These are phyloP conservation scores for Coniochaeta ligniaria DNA, from an alignment of 2,329 filamentous ascomycete species.

Conservation along the genomic window DNA sequence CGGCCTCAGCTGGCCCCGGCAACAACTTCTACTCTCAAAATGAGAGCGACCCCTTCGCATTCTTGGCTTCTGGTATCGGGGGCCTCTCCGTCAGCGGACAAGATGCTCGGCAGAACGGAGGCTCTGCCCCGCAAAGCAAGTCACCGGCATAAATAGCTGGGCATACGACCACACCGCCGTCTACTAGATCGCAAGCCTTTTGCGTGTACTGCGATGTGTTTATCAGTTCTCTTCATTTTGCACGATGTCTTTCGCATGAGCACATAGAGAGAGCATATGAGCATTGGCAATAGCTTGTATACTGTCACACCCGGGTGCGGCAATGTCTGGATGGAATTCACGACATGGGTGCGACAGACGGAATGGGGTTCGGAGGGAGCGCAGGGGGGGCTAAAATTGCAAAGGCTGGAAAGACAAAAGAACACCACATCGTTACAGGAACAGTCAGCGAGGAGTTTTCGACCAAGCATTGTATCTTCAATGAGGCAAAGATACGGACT, in stretches of 20 bases:
- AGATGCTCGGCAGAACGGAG: slow-evolving; percentile 57
- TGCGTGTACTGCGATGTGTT: slow-evolving; percentile 20
- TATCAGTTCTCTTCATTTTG: slow-evolving; percentile 19
- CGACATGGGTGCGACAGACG: slow-evolving; percentile 8
- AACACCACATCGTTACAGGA: slow-evolving; percentile 20
- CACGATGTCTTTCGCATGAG: slow-evolving; percentile 18
- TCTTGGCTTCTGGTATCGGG: slow-evolving; percentile 67
- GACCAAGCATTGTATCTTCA: slow-evolving; percentile 11
- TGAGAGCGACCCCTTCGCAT: slow-evolving; percentile 72
- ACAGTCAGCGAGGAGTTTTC: slow-evolving; percentile 20
- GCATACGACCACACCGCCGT: background rate
- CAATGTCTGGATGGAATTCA: slow-evolving; percentile 26
- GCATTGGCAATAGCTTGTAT: slow-evolving; percentile 34
- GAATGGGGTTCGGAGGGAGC: slow-evolving; percentile 23
- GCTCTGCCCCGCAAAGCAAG: slow-evolving; percentile 48
- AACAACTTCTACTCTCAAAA: slow-evolving; percentile 61
- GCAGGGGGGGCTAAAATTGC: slow-evolving; percentile 27
- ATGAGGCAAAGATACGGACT: background rate
- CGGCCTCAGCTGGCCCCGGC: slow-evolving; percentile 66
- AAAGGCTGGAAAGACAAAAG: slow-evolving; percentile 35
- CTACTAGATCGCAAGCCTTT: slow-evolving; percentile 12
- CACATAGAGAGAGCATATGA: slow-evolving; percentile 33
- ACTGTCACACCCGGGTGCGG: background rate
- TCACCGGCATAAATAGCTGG: slow-evolving; percentile 43
- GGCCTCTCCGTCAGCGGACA: slow-evolving; percentile 63